Conservation (phyloP, 1,284 basidiomycete species). For the Apiotrichum laibachii region DNA sequence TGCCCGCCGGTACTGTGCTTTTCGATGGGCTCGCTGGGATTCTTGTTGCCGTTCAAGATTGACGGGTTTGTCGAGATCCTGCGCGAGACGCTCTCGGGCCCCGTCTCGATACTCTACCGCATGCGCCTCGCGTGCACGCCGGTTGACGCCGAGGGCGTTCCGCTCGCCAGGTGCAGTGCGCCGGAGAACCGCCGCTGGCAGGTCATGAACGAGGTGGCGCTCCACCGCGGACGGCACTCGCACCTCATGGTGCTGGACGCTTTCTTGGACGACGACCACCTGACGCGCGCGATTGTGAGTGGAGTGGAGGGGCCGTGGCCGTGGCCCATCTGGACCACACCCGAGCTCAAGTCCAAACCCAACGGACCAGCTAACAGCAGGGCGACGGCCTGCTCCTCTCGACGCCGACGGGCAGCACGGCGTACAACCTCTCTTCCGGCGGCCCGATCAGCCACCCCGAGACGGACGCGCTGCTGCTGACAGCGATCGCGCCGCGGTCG, state of each 20-base stretch:
- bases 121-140: slow-evolving; percentile 83
- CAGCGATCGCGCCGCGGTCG: slow-evolving; percentile 90
- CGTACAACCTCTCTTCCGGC: slow-evolving; percentile 91
- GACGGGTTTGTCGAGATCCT: slow-evolving; percentile 62
- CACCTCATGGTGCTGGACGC: slow-evolving; percentile 92
- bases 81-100: slow-evolving; percentile 60
- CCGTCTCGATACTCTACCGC: slow-evolving; percentile 65
- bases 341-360: not conserved
- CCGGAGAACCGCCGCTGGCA: slow-evolving; percentile 62
- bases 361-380: slow-evolving; percentile 51
- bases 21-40: slow-evolving; percentile 93
- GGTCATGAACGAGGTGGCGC: slow-evolving; percentile 93
- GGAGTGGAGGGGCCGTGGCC: too few species aligned
- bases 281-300: slow-evolving; percentile 90
- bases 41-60: slow-evolving; percentile 80
- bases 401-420: slow-evolving; percentile 93
- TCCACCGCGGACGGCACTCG: slow-evolving; percentile 85
- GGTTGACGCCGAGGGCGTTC: slow-evolving; percentile 60
- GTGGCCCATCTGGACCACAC: too few species aligned
- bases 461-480: slow-evolving; percentile 80
- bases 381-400: slow-evolving; percentile 94
- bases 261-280: slow-evolving; percentile 86
- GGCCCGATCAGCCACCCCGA: slow-evolving; percentile 95
- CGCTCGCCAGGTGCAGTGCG: slow-evolving; percentile 49
- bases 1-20: slow-evolving; percentile 94